Evolutionary conservation across 176 grass and related monocot species (phyloP).

Genomic region (Typha latifolia): DNA sequence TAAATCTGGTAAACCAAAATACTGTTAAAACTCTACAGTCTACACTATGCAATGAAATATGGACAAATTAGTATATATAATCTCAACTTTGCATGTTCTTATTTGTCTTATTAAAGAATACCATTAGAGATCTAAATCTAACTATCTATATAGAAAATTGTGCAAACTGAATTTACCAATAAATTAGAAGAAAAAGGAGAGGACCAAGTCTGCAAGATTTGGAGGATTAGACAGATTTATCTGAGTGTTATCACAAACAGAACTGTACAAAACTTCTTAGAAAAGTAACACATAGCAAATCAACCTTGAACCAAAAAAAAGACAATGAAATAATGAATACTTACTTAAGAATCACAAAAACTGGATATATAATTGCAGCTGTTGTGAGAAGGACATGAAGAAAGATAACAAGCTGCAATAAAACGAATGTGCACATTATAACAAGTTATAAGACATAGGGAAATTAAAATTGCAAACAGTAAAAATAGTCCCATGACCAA

Average conservation of each 20-base stretch:
- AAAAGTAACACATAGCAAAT: slow-evolving; percentile 11
- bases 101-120: too few species aligned
- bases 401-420: slow-evolving; percentile 70
- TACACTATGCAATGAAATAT: too few species aligned
- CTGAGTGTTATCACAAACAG: slow-evolving; percentile 14
- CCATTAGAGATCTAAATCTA: too few species aligned
- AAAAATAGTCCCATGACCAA: not conserved
- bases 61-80: too few species aligned
- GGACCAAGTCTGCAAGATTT: too few species aligned
- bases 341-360: slow-evolving; percentile 92
- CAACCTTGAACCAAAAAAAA: not conserved
- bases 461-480: slow-evolving; percentile 2
- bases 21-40: too few species aligned
- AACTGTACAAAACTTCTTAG: slow-evolving; percentile 18
- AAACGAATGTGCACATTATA: slow-evolving; percentile 10
- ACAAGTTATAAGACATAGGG: not conserved
- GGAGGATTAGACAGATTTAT: too few species aligned
- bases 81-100: too few species aligned
- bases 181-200: too few species aligned
- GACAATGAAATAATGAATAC: slow-evolving; percentile 10
- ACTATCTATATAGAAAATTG: too few species aligned
- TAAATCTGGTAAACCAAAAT: too few species aligned
- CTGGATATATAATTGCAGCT: slow-evolving; percentile 62
- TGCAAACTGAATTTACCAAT: not conserved
- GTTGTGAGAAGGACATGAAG: slow-evolving; percentile 67